Percentiles rank a stretch among this genome's conserved stretches.
Conservation (phyloP, 768 basidiomycete genomes). For the Dioszegia hungarica region DNA sequence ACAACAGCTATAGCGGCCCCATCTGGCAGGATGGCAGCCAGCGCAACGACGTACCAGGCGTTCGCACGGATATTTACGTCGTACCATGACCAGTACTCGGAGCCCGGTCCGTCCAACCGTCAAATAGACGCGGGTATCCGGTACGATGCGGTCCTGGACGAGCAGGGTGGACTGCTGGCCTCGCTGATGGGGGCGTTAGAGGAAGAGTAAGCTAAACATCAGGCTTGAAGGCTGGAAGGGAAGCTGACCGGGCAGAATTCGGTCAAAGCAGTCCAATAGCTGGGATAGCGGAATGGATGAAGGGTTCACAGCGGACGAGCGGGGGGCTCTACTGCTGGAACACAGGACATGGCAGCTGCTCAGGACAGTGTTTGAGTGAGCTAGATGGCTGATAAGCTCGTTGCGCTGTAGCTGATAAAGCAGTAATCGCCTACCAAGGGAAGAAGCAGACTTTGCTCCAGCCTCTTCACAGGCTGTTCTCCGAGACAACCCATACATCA, state of each 20-base stretch:
- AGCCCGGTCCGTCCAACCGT: constrained; percentile 31
- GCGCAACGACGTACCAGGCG: constrained; percentile 21
- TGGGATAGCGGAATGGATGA: constrained; percentile 26
- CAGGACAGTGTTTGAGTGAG: constrained; percentile 34
- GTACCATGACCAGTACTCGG: constrained; percentile 38
- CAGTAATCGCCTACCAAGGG: constrained; percentile 31
- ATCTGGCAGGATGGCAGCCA: constrained; percentile 4
- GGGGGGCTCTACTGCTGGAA: constrained; percentile 30
- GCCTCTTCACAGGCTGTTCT: constrained; percentile 21
- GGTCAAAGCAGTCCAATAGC: constrained; percentile 7
- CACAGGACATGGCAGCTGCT: constrained; percentile 45
- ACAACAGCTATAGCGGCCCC: no score
- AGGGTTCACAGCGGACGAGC: constrained; percentile 23
- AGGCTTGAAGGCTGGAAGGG: background rate
- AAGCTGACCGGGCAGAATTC: constrained; percentile 14
- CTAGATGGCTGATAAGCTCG: background rate
- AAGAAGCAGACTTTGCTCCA: constrained; percentile 24
- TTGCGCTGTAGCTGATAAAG: background rate
- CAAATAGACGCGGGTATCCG: constrained; percentile 32
- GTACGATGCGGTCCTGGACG: constrained; percentile 35
- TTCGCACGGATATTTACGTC: constrained; percentile 34
- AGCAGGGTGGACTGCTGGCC: constrained; percentile 29
- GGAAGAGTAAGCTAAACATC: constrained; percentile 20
- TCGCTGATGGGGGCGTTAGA: constrained; percentile 31
- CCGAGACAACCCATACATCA: constrained; percentile 29